These are phyloP conservation scores for Prunus yedoensis DNA, from an alignment of 331 rosid species.

Conservation along the genomic window DNA sequence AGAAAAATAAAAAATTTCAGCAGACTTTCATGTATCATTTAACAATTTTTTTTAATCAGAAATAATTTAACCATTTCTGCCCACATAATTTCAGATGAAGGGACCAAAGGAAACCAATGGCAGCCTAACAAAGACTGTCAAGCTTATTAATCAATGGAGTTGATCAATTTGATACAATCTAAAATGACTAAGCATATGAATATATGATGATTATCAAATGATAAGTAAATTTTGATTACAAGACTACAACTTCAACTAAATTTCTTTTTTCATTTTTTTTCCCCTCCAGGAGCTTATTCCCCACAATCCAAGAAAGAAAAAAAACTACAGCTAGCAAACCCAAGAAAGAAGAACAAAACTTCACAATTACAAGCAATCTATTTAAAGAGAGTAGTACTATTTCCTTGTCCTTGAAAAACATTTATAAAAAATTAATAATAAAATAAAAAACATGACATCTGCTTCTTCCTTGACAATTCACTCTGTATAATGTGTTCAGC, in stretches of 20 bases:
- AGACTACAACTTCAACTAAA: constrained; percentile 44
- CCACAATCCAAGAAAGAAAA: constrained; percentile 37
- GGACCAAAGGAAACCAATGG: background rate
- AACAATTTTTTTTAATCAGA: background rate
- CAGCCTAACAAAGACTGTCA: background rate
- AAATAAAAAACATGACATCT: constrained; percentile 13
- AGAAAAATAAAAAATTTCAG: background rate
- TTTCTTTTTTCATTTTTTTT: background rate
- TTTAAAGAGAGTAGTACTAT: constrained; percentile 42
- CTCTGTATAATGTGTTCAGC: constrained; percentile 27
- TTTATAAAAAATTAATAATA: background rate
- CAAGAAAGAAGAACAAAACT: constrained; percentile 44
- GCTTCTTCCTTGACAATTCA: constrained; percentile 42
- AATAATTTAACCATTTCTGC: no score
- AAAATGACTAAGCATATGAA: constrained; percentile 11
- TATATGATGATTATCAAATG: constrained; percentile 20
- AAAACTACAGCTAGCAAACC: constrained; percentile 35
- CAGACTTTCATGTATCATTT: no score
- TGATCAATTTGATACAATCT: constrained; percentile 9
- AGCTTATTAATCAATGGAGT: no score
- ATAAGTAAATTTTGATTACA: constrained; percentile 33
- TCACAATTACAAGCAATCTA: constrained; percentile 49
- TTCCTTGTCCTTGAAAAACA: constrained; percentile 37
- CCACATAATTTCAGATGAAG: background rate
- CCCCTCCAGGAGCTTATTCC: constrained; percentile 38